A percentile compares a stretch with the other conserved stretches of the same genome.
Evolutionary conservation across 768 basidiomycete species (phyloP).

Genomic region (Leccinum disarticulatum): DNA sequence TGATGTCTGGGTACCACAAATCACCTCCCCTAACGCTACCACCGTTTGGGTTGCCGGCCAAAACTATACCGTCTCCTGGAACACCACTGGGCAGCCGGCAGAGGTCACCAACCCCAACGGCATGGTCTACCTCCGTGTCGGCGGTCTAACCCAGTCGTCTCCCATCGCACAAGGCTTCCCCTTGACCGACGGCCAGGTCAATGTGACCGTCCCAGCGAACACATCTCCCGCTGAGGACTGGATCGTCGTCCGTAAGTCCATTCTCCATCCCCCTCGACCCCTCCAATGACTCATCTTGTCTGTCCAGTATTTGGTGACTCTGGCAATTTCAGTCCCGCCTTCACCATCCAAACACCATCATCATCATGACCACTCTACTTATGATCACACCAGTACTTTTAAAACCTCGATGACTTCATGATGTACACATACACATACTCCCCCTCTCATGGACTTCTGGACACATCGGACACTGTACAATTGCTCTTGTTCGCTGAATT

Average conservation of each 20-base stretch:
- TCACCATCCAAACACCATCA: slow-evolving; percentile 37
- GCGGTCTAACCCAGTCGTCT: slow-evolving; percentile 25
- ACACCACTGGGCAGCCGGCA: slow-evolving; percentile 39
- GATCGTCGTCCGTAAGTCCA: slow-evolving; percentile 43
- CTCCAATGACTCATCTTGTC: not conserved
- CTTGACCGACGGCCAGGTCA: slow-evolving; percentile 34
- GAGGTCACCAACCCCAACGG: slow-evolving; percentile 51
- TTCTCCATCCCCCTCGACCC: not conserved
- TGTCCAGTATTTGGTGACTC: slow-evolving; percentile 52
- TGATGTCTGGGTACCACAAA: slow-evolving; percentile 49
- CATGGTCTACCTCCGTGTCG: slow-evolving; percentile 41
- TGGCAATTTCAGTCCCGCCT: slow-evolving; percentile 46
- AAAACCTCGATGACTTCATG: slow-evolving; percentile 15
- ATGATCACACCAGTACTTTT: slow-evolving; percentile 1
- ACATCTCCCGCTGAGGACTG: slow-evolving; percentile 41
- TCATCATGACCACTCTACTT: slow-evolving; percentile 18
- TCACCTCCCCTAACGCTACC: slow-evolving; percentile 36
- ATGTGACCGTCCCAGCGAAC: slow-evolving; percentile 40
- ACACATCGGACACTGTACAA: slow-evolving; percentile 12
- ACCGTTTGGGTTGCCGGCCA: slow-evolving; percentile 43
- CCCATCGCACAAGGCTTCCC: slow-evolving; percentile 41
- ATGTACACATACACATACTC: slow-evolving; percentile 10
- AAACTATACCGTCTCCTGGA: slow-evolving; percentile 46
- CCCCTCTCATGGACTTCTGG: slow-evolving; percentile 11
- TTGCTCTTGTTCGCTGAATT: slow-evolving; percentile 4